Conservation (phyloP, 495 filamentous ascomycete genomes). For the Xylaria curta region DNA sequence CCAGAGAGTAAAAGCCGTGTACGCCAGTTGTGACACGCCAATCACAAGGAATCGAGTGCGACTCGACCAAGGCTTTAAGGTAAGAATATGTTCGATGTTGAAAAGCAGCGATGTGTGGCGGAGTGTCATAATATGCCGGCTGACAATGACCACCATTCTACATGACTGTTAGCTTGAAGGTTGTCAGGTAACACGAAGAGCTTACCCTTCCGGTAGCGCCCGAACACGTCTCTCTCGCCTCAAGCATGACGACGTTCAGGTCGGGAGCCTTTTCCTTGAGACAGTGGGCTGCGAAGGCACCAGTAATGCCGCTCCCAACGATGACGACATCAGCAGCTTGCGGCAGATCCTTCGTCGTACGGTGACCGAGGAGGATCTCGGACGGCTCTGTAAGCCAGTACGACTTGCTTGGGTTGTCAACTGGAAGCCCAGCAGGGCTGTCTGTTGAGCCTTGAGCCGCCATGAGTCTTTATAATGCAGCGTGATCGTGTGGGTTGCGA, state of each 20-base stretch:
- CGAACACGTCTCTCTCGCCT: conserved; percentile 78
- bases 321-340: conserved; percentile 68
- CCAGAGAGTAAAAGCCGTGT: conserved; percentile 58
- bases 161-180: conserved; percentile 6
- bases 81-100: conserved; percentile 65
- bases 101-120: conserved; percentile 64
- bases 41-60: conserved; percentile 65
- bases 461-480: conserved; percentile 26
- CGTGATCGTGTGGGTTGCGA: background rate
- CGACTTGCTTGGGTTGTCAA: conserved; percentile 62
- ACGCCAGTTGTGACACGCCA: conserved; percentile 59
- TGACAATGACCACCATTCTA: conserved; percentile 79
- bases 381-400: conserved; percentile 74
- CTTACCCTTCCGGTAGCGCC: conserved; percentile 78
- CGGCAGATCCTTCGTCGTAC: conserved; percentile 66
- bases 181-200: conserved; percentile 21
- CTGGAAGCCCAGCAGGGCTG: conserved; percentile 54
- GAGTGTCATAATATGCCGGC: conserved; percentile 59
- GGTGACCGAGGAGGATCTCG: conserved; percentile 62
- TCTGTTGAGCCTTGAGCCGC: conserved; percentile 33
- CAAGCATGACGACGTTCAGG: conserved; percentile 70
- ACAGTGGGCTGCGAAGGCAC: conserved; percentile 68
- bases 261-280: conserved; percentile 49
- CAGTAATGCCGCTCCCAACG: conserved; percentile 77
- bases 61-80: conserved; percentile 58